phyloP scores from a whole-genome alignment of 345 rosid species.

The Clarkia xantiana region DNA sequence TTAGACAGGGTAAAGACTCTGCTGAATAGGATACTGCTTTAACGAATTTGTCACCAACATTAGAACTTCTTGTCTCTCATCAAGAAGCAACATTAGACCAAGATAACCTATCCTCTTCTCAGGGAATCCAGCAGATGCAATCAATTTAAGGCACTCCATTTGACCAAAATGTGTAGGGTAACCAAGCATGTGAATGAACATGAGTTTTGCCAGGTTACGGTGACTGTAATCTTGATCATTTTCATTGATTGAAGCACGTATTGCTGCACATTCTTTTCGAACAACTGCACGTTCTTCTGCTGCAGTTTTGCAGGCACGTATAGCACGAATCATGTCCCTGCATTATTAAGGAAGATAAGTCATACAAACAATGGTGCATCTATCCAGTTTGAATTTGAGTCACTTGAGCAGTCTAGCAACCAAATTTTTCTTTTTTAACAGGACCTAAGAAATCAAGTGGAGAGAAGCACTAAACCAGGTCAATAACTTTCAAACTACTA shows the following conservation, averaged over 20 bases:
- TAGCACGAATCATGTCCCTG: slow-evolving; percentile 99
- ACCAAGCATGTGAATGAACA: slow-evolving; percentile 99
- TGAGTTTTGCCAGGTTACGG: slow-evolving; percentile 93
- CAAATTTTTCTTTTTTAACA: too few species aligned
- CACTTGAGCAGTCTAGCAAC: too few species aligned
- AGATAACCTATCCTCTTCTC: slow-evolving; percentile 99
- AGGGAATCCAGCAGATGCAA: slow-evolving; percentile 93
- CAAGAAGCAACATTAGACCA: slow-evolving; percentile 96
- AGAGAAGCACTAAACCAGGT: too few species aligned
- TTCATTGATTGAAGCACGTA: slow-evolving; percentile 79
- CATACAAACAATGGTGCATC: neutral
- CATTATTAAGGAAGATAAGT: slow-evolving; percentile 10
- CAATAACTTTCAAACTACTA: too few species aligned
- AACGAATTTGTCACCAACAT: slow-evolving; percentile 98
- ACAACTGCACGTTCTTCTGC: slow-evolving; percentile 97
- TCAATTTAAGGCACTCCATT: slow-evolving; percentile 95
- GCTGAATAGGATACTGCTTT: slow-evolving; percentile 78
- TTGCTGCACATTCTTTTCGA: slow-evolving; percentile 97
- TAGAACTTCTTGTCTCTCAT: slow-evolving; percentile 97
- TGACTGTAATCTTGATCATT: slow-evolving; percentile 87
- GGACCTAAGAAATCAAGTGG: too few species aligned
- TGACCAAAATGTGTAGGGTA: slow-evolving; percentile 99
- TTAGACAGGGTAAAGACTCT: neutral
- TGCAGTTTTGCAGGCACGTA: slow-evolving; percentile 97
- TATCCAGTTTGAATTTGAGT: too few species aligned